Evolutionary conservation across 169 alveolate species (phyloP), one percentile per base, ranked within the genome.

Genomic region (Cardiosporidium cionae): DNA sequence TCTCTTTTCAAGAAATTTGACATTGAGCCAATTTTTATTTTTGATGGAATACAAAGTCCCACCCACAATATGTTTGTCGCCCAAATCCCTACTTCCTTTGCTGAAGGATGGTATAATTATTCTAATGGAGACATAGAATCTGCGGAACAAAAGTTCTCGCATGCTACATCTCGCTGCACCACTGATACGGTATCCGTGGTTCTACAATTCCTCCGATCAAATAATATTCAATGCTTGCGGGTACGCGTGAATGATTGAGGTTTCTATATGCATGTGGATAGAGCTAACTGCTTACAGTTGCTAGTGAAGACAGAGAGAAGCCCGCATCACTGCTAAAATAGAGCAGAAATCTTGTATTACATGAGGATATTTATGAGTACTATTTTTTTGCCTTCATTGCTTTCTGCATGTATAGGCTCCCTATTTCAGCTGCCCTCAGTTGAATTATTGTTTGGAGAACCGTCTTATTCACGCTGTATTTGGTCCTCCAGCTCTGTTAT

Each of bases 351-450:
- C n/a, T n/a, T n/a, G n/a, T n/a, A n/a, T n/a, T n/a, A n/a, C n/a
- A n/a, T n/a, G n/a, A n/a, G n/a, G n/a, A n/a, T n/a, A n/a, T n/a
- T n/a, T n/a, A n/a, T n/a, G n/a, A n/a, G n/a, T n/a, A n/a, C n/a
- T n/a, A n/a, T n/a, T n/a, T n/a, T n/a, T n/a, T n/a, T n/a, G n/a
- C n/a, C n/a, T n/a, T n/a, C n/a, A n/a, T n/a, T n/a, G n/a, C n/a
- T n/a, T n/a, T n/a, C n/a, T n/a, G n/a, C n/a, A n/a, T n/a, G n/a
- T 78, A 34, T 76, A 52, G 54, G 84, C 84, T 22, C 76, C 84
- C 9, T 78, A 62, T 67, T 52, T 78, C n/a, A 70, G 80, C 27
- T 31, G 68, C 28, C 73, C 84, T 32, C 84, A 78, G 80, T 62
- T 78, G 27, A 69, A 70, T 7, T 78, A 71, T 54, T 52, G 64